phyloP scores from a whole-genome alignment of 2,329 filamentous ascomycete genomes.

The Knufia petricola region DNA sequence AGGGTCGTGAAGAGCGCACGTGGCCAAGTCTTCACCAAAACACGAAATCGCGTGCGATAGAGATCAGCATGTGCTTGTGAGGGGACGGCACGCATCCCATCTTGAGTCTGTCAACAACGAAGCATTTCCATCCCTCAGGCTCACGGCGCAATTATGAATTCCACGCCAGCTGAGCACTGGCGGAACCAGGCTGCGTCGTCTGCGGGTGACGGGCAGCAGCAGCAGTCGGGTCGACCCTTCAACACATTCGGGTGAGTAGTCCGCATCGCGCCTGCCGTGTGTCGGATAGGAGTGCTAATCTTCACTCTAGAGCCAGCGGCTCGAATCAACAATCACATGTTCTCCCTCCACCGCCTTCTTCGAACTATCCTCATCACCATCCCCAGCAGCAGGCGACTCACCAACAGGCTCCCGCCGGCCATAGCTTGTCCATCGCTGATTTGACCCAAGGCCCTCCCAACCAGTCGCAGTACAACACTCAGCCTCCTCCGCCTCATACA shows the following conservation, averaged over 20 bases:
- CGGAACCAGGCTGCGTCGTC: constrained; percentile 35
- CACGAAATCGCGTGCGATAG: background rate
- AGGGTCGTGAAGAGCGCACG: background rate
- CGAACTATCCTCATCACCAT: constrained; percentile 20
- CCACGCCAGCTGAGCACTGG: constrained; percentile 23
- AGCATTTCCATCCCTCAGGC: background rate
- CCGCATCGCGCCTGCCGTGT: background rate
- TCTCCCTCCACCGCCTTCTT: constrained; percentile 20
- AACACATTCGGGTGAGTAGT: constrained; percentile 36
- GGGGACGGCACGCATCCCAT: constrained; percentile 5
- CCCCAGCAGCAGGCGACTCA: constrained; percentile 17
- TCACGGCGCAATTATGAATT: constrained; percentile 15
- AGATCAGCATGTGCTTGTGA: constrained; percentile 2
- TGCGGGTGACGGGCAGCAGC: constrained; percentile 16
- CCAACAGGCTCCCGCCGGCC: constrained; percentile 31
- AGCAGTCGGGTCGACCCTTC: constrained; percentile 28
- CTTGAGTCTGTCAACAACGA: background rate
- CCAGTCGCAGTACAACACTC: constrained; percentile 35
- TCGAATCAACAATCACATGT: constrained; percentile 30
- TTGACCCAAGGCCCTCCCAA: constrained; percentile 35
- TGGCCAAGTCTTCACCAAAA: background rate
- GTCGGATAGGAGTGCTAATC: background rate
- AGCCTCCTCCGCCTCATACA: constrained; percentile 23
- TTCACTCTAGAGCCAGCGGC: constrained; percentile 22
- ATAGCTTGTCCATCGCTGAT: constrained; percentile 39